Conservation (phyloP, 441 rosid species). For the Mallotus japonicus region DNA sequence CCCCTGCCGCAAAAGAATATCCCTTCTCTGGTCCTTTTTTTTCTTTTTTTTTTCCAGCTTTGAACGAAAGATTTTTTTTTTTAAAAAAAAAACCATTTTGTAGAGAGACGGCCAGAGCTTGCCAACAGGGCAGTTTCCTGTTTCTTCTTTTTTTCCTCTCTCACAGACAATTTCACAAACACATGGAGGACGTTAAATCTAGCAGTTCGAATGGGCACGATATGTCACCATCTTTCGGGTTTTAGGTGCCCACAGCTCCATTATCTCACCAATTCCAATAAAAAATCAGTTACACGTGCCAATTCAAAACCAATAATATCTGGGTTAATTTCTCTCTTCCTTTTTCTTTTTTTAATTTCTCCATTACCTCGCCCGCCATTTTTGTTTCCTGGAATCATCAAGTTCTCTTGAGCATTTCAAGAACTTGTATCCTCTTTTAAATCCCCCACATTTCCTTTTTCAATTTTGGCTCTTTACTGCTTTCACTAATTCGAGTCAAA, state of each 20-base stretch:
- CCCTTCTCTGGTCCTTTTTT: background rate
- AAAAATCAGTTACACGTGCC: conserved; percentile 20
- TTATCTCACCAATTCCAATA: conserved; percentile 17
- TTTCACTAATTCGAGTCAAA: background rate
- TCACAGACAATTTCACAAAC: background rate
- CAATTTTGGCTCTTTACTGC: background rate
- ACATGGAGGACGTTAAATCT: conserved; percentile 9
- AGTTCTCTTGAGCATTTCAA: conserved; percentile 2
- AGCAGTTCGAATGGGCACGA: background rate
- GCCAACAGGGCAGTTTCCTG: background rate
- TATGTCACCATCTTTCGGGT: background rate
- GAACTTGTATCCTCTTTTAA: background rate
- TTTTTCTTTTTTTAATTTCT: background rate
- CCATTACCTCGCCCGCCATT: conserved; percentile 9
- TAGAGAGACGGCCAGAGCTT: background rate
- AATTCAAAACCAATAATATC: conserved; percentile 13
- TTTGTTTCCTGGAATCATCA: conserved; percentile 8
- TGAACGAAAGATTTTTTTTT: no score
- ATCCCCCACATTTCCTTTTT: background rate
- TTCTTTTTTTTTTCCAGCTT: background rate
- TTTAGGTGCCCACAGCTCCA: conserved; percentile 2
- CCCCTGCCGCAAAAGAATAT: conserved; percentile 7
- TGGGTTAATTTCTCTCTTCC: background rate
- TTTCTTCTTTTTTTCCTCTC: background rate
- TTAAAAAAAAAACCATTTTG: background rate